phyloP scores from a whole-genome alignment of 805 yeast species.

The Ogataea chonburiensis region DNA sequence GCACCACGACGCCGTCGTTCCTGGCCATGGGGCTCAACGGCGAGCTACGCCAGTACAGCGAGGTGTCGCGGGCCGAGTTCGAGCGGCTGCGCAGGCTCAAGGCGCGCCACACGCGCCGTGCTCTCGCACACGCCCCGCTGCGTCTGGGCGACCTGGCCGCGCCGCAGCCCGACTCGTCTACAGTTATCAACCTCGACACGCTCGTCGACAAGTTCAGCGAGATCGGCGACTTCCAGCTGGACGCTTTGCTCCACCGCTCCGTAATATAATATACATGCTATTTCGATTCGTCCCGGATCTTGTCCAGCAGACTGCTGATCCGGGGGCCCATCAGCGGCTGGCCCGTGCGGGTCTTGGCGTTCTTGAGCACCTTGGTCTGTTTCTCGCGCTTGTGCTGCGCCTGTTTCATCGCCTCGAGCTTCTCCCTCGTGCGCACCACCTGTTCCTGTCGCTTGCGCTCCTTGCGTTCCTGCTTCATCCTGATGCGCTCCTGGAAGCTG shows the following conservation, averaged over 20 bases:
- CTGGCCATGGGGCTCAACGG: slow-evolving; percentile 40
- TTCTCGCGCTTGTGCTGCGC: slow-evolving; percentile 44
- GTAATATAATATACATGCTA: slow-evolving; percentile 9
- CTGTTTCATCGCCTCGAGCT: slow-evolving; percentile 34
- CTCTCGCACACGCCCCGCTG: slow-evolving; percentile 5
- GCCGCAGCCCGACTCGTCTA: background rate
- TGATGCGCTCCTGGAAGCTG: slow-evolving; percentile 45
- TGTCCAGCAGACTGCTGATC: slow-evolving; percentile 72
- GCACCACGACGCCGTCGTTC: slow-evolving; percentile 8
- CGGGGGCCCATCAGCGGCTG: slow-evolving; percentile 93
- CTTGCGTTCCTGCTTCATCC: slow-evolving; percentile 46
- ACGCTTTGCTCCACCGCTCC: slow-evolving; percentile 13
- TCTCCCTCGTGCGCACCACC: slow-evolving; percentile 38
- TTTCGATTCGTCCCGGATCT: slow-evolving; percentile 53
- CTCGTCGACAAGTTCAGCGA: slow-evolving; percentile 15
- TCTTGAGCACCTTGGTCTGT: slow-evolving; percentile 42
- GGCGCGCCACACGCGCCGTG: slow-evolving; percentile 3
- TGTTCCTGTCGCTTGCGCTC: slow-evolving; percentile 40
- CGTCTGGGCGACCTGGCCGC: slow-evolving; percentile 5
- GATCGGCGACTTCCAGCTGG: slow-evolving; percentile 15
- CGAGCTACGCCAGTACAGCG: slow-evolving; percentile 31
- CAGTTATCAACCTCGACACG: slow-evolving; percentile 20
- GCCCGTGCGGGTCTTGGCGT: slow-evolving; percentile 63
- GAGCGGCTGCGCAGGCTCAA: slow-evolving; percentile 5
- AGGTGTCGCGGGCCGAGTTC: slow-evolving; percentile 9